phyloP scores from a whole-genome alignment of 768 basidiomycete genomes.

The Boletus rubescentipes region DNA sequence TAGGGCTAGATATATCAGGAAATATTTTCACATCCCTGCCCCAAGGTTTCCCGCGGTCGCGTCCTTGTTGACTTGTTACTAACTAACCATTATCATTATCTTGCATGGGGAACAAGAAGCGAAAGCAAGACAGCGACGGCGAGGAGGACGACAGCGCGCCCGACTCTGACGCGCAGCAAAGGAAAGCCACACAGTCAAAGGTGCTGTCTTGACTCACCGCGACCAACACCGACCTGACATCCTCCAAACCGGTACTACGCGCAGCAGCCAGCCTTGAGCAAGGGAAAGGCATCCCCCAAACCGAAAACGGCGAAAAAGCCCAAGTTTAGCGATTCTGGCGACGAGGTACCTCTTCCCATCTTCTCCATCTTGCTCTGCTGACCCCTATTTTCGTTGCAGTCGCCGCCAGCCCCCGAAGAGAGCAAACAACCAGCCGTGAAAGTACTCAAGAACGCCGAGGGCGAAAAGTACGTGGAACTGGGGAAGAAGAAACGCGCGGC shows the following conservation, averaged over 20 bases:
- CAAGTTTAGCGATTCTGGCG: constrained; percentile 18
- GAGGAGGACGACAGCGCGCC: constrained; percentile 16
- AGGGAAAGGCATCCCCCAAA: constrained; percentile 15
- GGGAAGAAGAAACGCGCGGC: constrained; percentile 73
- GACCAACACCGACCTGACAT: background rate
- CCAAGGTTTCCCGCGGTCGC: constrained; percentile 6
- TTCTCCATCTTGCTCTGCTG: background rate
- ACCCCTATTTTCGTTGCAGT: constrained; percentile 23
- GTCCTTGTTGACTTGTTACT: too few relatives aligned
- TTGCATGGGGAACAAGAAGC: constrained; percentile 13
- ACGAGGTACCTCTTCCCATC: constrained; percentile 8
- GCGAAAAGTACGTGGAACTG: constrained; percentile 56
- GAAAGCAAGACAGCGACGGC: constrained; percentile 17
- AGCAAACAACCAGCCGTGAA: background rate
- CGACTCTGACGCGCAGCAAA: constrained; percentile 15
- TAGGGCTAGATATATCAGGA: constrained; percentile 33
- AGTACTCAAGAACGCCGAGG: constrained; percentile 23
- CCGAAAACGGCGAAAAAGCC: constrained; percentile 37
- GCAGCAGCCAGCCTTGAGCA: constrained; percentile 1
- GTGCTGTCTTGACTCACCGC: background rate
- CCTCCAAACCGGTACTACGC: background rate
- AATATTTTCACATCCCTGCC: constrained; percentile 22
- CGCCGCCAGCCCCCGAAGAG: constrained; percentile 4
- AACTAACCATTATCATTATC: too few relatives aligned
- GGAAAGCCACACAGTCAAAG: constrained; percentile 13